phyloP scores from a whole-genome alignment of 331 rosid species.

The Cucumis variabilis region DNA sequence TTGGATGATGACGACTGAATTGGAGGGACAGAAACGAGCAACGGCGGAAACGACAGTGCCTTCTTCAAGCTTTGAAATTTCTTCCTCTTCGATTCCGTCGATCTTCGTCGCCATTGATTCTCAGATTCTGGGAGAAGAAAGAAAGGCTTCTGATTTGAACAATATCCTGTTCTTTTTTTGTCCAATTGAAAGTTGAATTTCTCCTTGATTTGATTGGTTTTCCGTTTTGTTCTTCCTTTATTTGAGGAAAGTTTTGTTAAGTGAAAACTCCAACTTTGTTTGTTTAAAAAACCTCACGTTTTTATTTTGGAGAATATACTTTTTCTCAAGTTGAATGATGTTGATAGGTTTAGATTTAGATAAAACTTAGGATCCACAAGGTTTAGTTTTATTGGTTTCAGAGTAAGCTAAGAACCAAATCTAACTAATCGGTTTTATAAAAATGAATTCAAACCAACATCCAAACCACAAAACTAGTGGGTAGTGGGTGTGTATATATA shows the following conservation, averaged over 20 bases:
- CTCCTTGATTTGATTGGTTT: background rate
- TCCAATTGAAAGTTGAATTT: background rate
- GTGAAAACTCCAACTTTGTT: background rate
- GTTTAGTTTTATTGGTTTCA: no score
- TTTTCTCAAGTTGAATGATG: no score
- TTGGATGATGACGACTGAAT: constrained; percentile 38
- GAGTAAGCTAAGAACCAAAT: no score
- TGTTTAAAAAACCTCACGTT: no score
- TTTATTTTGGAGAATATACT: no score
- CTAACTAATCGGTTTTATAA: no score
- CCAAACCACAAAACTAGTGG: no score
- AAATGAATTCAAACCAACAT: no score
- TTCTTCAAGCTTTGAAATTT: constrained; percentile 46
- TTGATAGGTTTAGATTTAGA: no score
- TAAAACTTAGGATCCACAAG: no score
- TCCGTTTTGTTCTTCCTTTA: background rate
- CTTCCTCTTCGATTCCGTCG: constrained; percentile 32
- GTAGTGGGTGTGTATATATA: no score
- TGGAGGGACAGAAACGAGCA: constrained; percentile 40
- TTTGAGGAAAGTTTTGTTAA: background rate
- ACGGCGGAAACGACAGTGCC: constrained; percentile 28
- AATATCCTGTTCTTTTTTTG: no score
- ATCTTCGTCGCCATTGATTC: constrained; percentile 6
- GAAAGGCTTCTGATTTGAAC: background rate
- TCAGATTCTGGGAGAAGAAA: background rate